Base-by-base conservation (phyloP, 2,329 filamentous ascomycete species). In the Fusarium multiceps region DNA sequence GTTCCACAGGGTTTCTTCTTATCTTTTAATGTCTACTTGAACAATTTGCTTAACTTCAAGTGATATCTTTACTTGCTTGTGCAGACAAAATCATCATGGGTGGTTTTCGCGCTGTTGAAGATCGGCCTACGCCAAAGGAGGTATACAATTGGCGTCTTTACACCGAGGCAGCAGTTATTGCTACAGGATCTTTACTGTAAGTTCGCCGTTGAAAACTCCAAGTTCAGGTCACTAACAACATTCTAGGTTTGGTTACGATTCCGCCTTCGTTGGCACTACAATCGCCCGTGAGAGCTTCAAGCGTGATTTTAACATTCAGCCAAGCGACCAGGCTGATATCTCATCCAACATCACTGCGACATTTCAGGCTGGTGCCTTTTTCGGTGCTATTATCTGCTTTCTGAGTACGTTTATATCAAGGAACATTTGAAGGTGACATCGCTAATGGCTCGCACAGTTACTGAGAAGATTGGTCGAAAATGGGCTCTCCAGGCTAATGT, bases 111-210 rank as follows among this genome's bases (percentile, higher is more conserved):
- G 84, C 84, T 40, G 82, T 84, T 40, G 86, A 87, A 73, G 86
- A 88, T 74, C 80, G 86, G 69, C 85, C 85, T 27, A 88, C 85
- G 66, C 86, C 86, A 21, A 80, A 82, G 62, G 84, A 86, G 76
- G 85, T 87, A 67, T 86, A 86, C 76, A 87, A 86, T 66, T 84
- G 82, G 82, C 79, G 82, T 6, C 76, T 87, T 23, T 87, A 87
- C 69, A 78, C 76, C 8, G 81, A 84, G 48, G 81, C 83, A 0
- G 72, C 81, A n/a, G 78, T 86, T 30, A 85, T 86, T 47, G 81
- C 84, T 7, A 83, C 82, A 20, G 84, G 85, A 16, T 82, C 81
- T 2, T 49, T 83, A 18, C 78, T 83, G 77, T 81, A 71, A 63
- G 78, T 63, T 72, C 2, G 58, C 6, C 4, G 6, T 37, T 18